Base-by-base conservation (phyloP, 176 grass and related monocot genomes). In the Ananas comosus region DNA sequence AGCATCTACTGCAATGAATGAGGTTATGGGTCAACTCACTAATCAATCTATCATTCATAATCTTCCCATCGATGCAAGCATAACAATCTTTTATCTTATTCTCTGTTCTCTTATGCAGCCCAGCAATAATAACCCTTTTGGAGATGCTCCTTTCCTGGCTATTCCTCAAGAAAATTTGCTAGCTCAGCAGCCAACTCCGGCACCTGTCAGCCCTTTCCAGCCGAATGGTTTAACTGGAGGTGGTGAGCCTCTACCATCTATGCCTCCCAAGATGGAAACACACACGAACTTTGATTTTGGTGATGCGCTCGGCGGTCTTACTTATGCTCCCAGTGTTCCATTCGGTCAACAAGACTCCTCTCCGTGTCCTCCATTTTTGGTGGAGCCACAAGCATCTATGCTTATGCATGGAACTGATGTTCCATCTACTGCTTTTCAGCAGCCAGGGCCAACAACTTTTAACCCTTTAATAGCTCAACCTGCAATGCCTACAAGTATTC, bases 101-200 rank as follows among this genome's bases (percentile, higher is more conserved):
- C 2, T 61, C 21, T 61, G 56, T 18, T 18, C 50, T 71, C 69
- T 66, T 48, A 82, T 83, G 67, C 61, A 77, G 71, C 24, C 54
- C 58, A 42, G 33, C 33, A 73, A 74, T 49, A 87, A 83, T 83
- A 91, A 99, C 93, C 94, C 94, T 69, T 99, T 99, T 69, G 94
- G 94, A 17, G 94, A 92, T 25, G 57, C 84, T 64, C 89, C 89
- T 80, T 99, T 99, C 79, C 92, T 79, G 85, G 94, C 75, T 63
- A 78, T 75, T 73, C 84, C 78, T 71, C 84, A 82, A 69, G 85
- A 91, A 65, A 79, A 85, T 77, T 71, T 75, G 33, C 51, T 79
- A 56, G 52, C 77, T 75, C 72, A 80, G 84, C 83, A 76, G 72
- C 58, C 71, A 61, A 83, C 51, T 77, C 74, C 87, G 11, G 58